Evolutionary conservation across 139 green algal species (phyloP), one percentile per base, ranked within the genome.

Genomic region (Haematococcus sp.): DNA sequence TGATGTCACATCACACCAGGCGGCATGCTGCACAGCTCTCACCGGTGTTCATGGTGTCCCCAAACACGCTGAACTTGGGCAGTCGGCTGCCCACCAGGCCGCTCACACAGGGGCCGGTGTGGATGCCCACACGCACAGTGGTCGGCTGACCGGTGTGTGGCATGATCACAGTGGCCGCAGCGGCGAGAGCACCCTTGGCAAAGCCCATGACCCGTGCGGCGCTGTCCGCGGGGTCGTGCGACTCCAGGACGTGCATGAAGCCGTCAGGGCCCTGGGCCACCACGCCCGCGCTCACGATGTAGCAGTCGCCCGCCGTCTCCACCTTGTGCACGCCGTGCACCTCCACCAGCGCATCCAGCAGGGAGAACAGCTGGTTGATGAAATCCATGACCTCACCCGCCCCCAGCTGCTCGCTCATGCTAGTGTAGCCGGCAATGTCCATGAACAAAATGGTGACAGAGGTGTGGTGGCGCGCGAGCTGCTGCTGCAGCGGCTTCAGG

Each of bases 281-380:
- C 7, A 75, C 54, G 13, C 68, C 68, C n/a, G 34, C 68, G 0
- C 52, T 56, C 32, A 73, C 63, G 23, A 81, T 81, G 68, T 81
- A 81, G 75, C 75, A 81, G 32, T 81, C 68, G 2, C 75, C 75
- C 22, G 75, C 75, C 5, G 75, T 81, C 35, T 81, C 75, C 25
- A 81, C 75, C 68, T 81, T 83, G 70, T 83, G 70, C 20, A 83
- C 71, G 33, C 75, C 76, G 54, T 82, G 70, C 34, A 71, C 25
- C 52, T 75, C 70, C 23, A 72, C 61, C 54, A 82, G 63, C 30
- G 74, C 76, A 68, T 82, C 76, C 20, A 82, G 77, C n/a, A 77
- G 71, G 52, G 70, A 70, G 54, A 77, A 82, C 2, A 82, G 63
- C 63, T 71, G 60, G 70, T 73, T 76, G 27, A 76, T 56, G 59